A percentile compares a stretch with the other conserved stretches of the same genome.
Evolutionary conservation across 2,329 filamentous ascomycete genomes (phyloP).

Genomic region (Fusarium nisikadoi): DNA sequence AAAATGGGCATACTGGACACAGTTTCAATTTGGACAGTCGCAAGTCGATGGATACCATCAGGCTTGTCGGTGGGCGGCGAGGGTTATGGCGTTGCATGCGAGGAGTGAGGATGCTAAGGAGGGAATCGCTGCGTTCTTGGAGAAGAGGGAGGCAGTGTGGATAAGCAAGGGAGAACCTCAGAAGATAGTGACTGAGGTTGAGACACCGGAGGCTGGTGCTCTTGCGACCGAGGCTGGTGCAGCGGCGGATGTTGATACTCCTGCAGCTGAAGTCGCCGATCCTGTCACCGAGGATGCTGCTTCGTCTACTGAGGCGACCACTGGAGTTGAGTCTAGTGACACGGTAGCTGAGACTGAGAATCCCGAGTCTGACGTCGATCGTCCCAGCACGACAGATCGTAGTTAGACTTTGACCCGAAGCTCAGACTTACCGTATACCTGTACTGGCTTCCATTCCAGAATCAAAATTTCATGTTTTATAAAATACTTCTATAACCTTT

Average conservation of each 20-base stretch:
- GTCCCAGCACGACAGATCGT: neutral
- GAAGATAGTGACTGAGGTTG: neutral
- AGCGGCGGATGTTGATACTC: neutral
- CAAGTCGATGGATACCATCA: conserved; percentile 34
- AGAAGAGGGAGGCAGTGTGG: conserved; percentile 31
- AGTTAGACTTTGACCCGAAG: no score
- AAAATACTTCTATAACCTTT: no score
- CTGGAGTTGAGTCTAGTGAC: no score
- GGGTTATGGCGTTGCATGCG: conserved; percentile 41
- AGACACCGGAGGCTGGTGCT: no score
- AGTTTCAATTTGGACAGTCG: conserved; percentile 20
- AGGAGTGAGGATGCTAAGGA: conserved; percentile 40
- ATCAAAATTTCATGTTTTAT: no score
- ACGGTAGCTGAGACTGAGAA: fast-evolving
- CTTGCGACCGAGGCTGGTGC: no score
- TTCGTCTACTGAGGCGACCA: fast-evolving
- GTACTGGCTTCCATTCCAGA: no score
- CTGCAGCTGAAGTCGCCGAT: fast-evolving
- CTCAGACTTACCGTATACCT: no score
- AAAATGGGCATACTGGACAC: conserved; percentile 43
- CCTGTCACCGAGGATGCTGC: fast-evolving
- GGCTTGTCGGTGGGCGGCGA: conserved; percentile 35
- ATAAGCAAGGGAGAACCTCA: neutral
- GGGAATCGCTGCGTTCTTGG: conserved; percentile 38
- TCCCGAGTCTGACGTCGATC: fast-evolving